A percentile compares a stretch with the other conserved stretches of the same genome.
These are phyloP conservation scores for Lepraria neglecta DNA, from an alignment of 495 filamentous ascomycete species.

Conservation along the genomic window DNA sequence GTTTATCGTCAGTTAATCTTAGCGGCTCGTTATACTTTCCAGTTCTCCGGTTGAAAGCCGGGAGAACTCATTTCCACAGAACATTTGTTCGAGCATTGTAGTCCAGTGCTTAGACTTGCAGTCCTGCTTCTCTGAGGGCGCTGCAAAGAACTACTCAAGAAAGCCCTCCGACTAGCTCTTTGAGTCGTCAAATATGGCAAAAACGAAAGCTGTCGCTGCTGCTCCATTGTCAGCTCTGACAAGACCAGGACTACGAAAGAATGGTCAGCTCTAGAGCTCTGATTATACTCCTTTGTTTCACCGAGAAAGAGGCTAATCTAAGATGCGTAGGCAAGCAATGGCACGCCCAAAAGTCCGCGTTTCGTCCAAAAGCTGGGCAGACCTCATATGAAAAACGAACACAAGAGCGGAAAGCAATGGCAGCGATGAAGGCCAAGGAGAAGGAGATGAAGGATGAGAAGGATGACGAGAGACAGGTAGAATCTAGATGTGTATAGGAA, in stretches of 20 bases:
- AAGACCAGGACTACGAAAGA: constrained; percentile 54
- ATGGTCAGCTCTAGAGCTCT: constrained; percentile 40
- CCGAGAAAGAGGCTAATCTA: constrained; percentile 2
- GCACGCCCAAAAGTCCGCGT: constrained; percentile 76
- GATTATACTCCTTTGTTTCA: not conserved
- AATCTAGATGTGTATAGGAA: constrained; percentile 1
- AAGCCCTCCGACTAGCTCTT: not conserved
- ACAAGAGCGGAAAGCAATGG: constrained; percentile 55
- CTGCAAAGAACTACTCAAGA: too few relatives aligned
- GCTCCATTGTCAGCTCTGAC: constrained; percentile 16
- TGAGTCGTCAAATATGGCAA: not conserved
- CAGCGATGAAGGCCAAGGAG: constrained; percentile 78
- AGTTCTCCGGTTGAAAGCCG: not conserved
- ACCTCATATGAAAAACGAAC: constrained; percentile 71
- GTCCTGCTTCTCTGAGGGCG: too few relatives aligned
- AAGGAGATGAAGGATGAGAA: constrained; percentile 95
- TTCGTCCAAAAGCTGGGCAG: constrained; percentile 71
- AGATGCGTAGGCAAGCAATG: constrained; percentile 78
- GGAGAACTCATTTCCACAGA: not conserved
- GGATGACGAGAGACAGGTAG: constrained; percentile 76
- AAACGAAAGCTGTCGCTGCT: not conserved
- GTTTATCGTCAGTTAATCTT: constrained; percentile 3
- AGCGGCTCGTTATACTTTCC: not conserved
- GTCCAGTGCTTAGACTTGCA: too few relatives aligned
- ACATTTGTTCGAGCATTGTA: too few relatives aligned